These are phyloP conservation scores for Penicillium sp. DNA, from an alignment of 2,329 filamentous ascomycete genomes.

Conservation along the genomic window DNA sequence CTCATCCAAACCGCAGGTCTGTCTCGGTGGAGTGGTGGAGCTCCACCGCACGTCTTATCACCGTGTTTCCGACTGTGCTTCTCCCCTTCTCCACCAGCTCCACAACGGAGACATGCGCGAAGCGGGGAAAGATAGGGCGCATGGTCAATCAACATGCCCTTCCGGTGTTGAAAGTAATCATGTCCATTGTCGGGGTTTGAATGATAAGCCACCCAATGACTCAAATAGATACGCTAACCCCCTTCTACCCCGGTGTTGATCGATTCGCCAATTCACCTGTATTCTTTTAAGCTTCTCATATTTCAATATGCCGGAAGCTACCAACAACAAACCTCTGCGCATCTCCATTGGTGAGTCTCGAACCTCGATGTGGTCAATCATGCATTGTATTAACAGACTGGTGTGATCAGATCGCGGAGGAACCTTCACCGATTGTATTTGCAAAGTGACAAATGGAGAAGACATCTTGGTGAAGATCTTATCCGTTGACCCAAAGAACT, in stretches of 20 bases:
- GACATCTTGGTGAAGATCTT: conserved; percentile 81
- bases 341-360: neutral
- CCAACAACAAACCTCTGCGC: neutral
- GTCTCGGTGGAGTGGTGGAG: conserved; percentile 1
- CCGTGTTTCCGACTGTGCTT: neutral
- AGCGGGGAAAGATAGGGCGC: neutral
- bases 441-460: conserved; percentile 1
- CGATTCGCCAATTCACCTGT: neutral
- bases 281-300: neutral
- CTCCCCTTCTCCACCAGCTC: conserved; percentile 1
- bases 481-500: conserved; percentile 85
- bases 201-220: neutral
- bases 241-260: neutral
- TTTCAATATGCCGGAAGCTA: conserved; percentile 4
- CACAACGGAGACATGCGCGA: conserved; percentile 6
- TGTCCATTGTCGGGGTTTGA: neutral
- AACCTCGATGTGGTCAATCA: neutral
- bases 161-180: neutral
- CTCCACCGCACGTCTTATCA: conserved; percentile 7
- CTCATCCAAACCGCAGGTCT: neutral
- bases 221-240: conserved; percentile 1
- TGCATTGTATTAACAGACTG: neutral
- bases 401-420: conserved; percentile 42
- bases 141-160: neutral
- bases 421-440: conserved; percentile 18